Evolutionary conservation across 2,329 filamentous ascomycete genomes (phyloP).

Genomic region (Rutstroemia sp.): DNA sequence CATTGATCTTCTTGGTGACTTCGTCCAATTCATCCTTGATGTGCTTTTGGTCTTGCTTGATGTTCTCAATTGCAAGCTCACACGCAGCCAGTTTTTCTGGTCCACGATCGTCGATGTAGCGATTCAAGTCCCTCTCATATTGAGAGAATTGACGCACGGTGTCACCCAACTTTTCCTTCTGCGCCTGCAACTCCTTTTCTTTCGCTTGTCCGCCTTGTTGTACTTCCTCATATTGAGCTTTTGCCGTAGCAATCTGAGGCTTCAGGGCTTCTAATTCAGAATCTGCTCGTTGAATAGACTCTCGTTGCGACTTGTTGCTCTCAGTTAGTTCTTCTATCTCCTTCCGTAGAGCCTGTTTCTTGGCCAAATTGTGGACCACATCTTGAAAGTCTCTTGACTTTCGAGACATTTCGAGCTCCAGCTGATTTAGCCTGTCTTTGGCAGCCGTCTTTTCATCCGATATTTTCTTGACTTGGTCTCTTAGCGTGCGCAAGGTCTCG

Average conservation of each 20-base stretch:
- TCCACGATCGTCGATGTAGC: slow-evolving; percentile 71
- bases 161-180: slow-evolving; percentile 63
- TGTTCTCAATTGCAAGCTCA: slow-evolving; percentile 57
- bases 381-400: slow-evolving; percentile 64
- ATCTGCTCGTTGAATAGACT: slow-evolving; percentile 62
- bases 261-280: slow-evolving; percentile 65
- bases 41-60: slow-evolving; percentile 58
- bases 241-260: slow-evolving; percentile 69
- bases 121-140: slow-evolving; percentile 69
- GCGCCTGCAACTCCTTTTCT: slow-evolving; percentile 64
- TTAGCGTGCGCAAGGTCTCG: slow-evolving; percentile 59
- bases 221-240: slow-evolving; percentile 69
- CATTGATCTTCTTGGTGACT: slow-evolving; percentile 65
- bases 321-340: slow-evolving; percentile 70
- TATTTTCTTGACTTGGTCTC: slow-evolving; percentile 57
- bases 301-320: slow-evolving; percentile 60
- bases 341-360: slow-evolving; percentile 61
- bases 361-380: slow-evolving; percentile 69
- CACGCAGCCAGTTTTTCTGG: slow-evolving; percentile 62
- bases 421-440: slow-evolving; percentile 55
- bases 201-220: slow-evolving; percentile 62
- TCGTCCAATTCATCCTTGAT: slow-evolving; percentile 61
- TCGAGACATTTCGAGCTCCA: slow-evolving; percentile 75
- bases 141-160: slow-evolving; percentile 71
- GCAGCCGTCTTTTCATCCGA: slow-evolving; percentile 64